Evolutionary conservation across 2,329 filamentous ascomycete genomes (phyloP), one percentile per base, ranked within the genome.

Genomic region (Seiridium unicorne): DNA sequence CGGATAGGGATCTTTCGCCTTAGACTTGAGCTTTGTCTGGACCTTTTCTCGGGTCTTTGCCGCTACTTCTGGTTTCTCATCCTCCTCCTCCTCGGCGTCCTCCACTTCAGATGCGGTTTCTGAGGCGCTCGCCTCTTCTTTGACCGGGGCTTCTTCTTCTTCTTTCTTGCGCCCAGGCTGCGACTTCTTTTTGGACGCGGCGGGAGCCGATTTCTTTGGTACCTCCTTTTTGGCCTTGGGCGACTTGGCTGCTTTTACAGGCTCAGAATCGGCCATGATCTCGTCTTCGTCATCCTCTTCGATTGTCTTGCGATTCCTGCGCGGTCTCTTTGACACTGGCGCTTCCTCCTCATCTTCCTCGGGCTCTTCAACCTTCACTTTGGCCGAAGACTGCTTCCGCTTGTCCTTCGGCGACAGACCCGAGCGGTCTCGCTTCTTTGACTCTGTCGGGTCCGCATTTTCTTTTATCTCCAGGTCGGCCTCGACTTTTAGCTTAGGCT

Each of bases 11-110:
- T 96, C 90, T 65, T 92, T 90, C 44, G 76, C 80, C 56, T 83
- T 85, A 18, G 84, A 79, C 70, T 88, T 88, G 61, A 97, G 78
- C 53, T 89, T 90, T 7, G 86, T 86, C 72, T 97, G 93, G 9
- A 94, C 85, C 73, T 92, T 91, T 73, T 94, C 86, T 49, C 91
- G 87, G 51, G 87, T 88, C 74, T 96, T 93, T 47, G 86, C 88
- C 55, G 87, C 86, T 51, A 88, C 75, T 65, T 89, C 87, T 2
- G 92, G 87, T 70, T 91, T 91, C 68, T 90, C 81, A 5, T 83
- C 85, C 31, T 83, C 79, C 31, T 83, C 79, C 31, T 80, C 79
- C n/a, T 77, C 77, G 34, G 79, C 79, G 3, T 82, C 81, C 7
- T 73, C 74, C 26, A 81, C 82, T 38, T 84, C 84, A 0, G 80